A percentile compares a stretch with the other conserved stretches of the same genome.
Conservation (phyloP, 169 alveolate genomes). For the Plasmodium malariae region DNA sequence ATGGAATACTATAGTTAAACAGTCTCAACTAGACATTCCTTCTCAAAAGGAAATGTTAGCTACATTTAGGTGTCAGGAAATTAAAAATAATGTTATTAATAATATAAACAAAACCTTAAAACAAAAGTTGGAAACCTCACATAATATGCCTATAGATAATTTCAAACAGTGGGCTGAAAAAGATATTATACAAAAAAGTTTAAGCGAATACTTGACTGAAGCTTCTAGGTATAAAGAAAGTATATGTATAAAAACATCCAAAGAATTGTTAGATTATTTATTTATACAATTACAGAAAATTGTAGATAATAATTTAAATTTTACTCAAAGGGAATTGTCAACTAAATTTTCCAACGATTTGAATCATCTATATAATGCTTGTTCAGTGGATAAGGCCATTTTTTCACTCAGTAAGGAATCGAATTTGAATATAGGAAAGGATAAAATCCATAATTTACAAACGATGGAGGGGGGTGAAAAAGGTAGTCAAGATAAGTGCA, state of each 20-base stretch:
- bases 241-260: slow-evolving; percentile 75
- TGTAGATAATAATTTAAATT: slow-evolving; percentile 80
- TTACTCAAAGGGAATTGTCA: slow-evolving; percentile 68
- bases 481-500: slow-evolving; percentile 40
- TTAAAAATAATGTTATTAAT: slow-evolving; percentile 82
- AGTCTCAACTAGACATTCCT: slow-evolving; percentile 90
- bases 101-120: slow-evolving; percentile 38
- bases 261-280: slow-evolving; percentile 65
- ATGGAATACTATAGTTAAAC: slow-evolving; percentile 88
- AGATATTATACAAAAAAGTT: slow-evolving; percentile 69
- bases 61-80: slow-evolving; percentile 88
- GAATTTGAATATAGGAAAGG: slow-evolving; percentile 14
- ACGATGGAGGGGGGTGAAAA: not conserved
- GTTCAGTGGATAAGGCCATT: slow-evolving; percentile 71
- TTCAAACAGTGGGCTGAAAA: slow-evolving; percentile 78
- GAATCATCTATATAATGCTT: slow-evolving; percentile 75
- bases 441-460: slow-evolving; percentile 2
- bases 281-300: slow-evolving; percentile 78
- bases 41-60: slow-evolving; percentile 91
- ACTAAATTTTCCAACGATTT: slow-evolving; percentile 76
- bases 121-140: slow-evolving; percentile 59
- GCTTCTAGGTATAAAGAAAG: slow-evolving; percentile 83
- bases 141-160: slow-evolving; percentile 39
- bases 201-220: slow-evolving; percentile 78
- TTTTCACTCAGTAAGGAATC: slow-evolving; percentile 75